phyloP scores from a whole-genome alignment of 148 eudicot genomes.

The Chenopodium suecicum region DNA sequence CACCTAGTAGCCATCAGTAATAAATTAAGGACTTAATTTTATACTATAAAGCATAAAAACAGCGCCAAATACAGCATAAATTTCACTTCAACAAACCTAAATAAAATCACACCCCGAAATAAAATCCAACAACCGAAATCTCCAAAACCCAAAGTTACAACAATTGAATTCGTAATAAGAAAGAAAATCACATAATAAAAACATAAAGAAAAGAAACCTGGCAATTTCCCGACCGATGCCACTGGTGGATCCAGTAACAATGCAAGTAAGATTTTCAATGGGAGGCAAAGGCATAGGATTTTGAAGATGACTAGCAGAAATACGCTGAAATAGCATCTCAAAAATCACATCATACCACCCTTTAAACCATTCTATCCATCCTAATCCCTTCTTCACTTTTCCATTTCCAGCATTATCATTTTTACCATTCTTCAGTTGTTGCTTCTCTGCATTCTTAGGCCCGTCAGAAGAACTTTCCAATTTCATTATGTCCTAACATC shows the following conservation, averaged over 20 bases:
- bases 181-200: too few species aligned
- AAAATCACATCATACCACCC: conserved; percentile 62
- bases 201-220: conserved; percentile 34
- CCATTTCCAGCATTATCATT: too few species aligned
- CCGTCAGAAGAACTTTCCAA: too few species aligned
- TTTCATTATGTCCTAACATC: too few species aligned
- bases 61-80: neutral
- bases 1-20: neutral
- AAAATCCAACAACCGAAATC: neutral
- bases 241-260: conserved; percentile 88
- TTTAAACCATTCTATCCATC: conserved; percentile 86
- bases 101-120: neutral
- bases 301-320: conserved; percentile 65
- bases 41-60: neutral
- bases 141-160: too few species aligned
- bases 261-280: conserved; percentile 58
- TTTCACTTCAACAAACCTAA: neutral
- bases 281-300: conserved; percentile 92
- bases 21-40: neutral
- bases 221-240: conserved; percentile 90
- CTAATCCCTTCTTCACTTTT: conserved; percentile 50
- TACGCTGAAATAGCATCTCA: conserved; percentile 88
- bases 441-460: too few species aligned
- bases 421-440: too few species aligned
- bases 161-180: too few species aligned